Base-by-base conservation (phyloP, 2,329 filamentous ascomycete genomes). In the Talaromyces sp. region DNA sequence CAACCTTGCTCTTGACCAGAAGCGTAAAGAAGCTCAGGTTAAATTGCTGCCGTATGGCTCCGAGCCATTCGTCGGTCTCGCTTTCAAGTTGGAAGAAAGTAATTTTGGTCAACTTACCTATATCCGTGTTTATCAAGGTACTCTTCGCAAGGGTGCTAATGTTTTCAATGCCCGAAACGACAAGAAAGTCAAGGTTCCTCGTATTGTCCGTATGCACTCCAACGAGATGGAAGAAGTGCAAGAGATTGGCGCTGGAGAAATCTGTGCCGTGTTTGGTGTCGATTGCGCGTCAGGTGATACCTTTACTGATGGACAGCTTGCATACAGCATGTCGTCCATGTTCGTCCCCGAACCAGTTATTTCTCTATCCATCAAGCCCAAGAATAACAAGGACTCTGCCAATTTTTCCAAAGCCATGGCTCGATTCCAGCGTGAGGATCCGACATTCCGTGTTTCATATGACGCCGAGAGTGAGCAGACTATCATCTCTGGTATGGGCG, bases 321-420 rank as follows among this genome's bases (percentile, higher is more conserved):
- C 91, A 56, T 99, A 97, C 83, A 91, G 90, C 68, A 98, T 99
- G 93, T 90, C 91, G 54, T 96, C 93, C 71, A 99, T 99, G 95
- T 83, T 92, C 78, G 94, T 99, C 52, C 95, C 95, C 9, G 95
- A 99, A 76, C 92, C 95, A 35, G 95, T 99, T 82, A 97, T 99
- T 80, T 98, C 94, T 19, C 88, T 99, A 49, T 97, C 93, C 24
- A 98, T 99, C 84, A 93, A 92, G 80, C 95, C 95, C 57, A 98
- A 98, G 85, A 89, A 92, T 77, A 93, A 87, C 76, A 95, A 92
- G 77, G 94, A 99, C 73, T 89, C 90, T 66, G 88, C 92, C 76
- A 95, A 96, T 82, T 99, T 99, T 85, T 93, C 90, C 75, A 99
- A 99, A 82, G 95, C 95, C 71, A 98, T 99, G 89, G 95, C 94